Evolutionary conservation across 2,329 filamentous ascomycete genomes (phyloP), one percentile per base, ranked within the genome.

Genomic region (Aspergillus oerlinghausenensis): DNA sequence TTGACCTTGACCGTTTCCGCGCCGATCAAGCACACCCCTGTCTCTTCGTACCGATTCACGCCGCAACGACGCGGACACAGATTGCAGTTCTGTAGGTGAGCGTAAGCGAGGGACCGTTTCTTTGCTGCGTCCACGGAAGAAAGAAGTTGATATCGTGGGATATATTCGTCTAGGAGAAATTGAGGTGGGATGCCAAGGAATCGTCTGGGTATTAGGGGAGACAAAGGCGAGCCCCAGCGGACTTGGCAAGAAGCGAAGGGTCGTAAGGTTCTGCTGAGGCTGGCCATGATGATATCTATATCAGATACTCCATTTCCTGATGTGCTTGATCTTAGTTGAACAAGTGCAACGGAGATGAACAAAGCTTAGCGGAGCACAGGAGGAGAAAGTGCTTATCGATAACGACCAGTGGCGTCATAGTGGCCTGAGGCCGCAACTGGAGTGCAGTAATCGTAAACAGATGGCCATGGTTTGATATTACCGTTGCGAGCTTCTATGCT

Each of bases 41-140:
- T 90, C 63, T 81, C 87, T 73, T 92, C 84, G 66, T 86, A 91
- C n/a, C 90, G 84, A 70, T 95, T 92, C 35, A 93, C 88, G 53
- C 86, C 85, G 71, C 90, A 94, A 49, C 84, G 76, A 11, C 89
- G 81, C 1, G 90, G 90, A 65, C 90, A 95, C 7, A 95, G 80
- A 65, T 94, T 95, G 75, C 89, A 95, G 55, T 91, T 85, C 11
- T 82, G 78, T 28, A 95, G 78, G 69, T 95, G 89, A 1, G 85
- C 84, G 66, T 92, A 90, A 1, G 90, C 89, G 21, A 78, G 75
- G 1, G 86, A 87, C 10, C 88, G 84, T 70, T 95, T 95, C 75
- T 85, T 86, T 1, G 88, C 81, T 3, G 84, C 86, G 53, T 92
- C 87, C 3, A 83, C 71, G 1, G 88, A 84, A 1, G 85, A 85